Percentiles rank a stretch among this genome's conserved stretches.
Conservation (phyloP, 2,329 filamentous ascomycete species). For the Trichoderma atroviride region DNA sequence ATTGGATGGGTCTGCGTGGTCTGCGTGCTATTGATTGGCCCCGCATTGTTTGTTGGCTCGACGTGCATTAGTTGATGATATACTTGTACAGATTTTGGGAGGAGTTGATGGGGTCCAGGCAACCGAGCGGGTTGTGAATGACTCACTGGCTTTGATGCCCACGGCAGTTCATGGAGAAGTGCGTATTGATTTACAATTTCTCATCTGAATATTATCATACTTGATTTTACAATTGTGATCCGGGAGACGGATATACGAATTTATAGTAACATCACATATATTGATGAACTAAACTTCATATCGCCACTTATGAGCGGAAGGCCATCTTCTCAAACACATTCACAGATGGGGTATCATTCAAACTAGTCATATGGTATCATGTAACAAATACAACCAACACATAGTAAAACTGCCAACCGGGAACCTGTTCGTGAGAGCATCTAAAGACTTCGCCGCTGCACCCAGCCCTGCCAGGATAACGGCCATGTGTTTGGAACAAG, state of each 20-base stretch:
- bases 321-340: background rate
- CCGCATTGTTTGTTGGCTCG: background rate
- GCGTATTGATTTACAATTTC: too few species aligned
- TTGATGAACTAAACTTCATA: too few species aligned
- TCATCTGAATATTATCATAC: too few species aligned
- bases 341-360: background rate
- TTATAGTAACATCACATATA: too few species aligned
- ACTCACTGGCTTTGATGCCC: background rate
- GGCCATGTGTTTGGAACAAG: background rate
- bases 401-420: background rate
- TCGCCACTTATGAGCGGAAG: background rate
- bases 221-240: too few species aligned
- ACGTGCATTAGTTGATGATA: background rate
- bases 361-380: background rate
- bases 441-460: constrained; percentile 3
- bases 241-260: too few species aligned
- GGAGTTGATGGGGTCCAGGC: background rate
- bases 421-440: constrained; percentile 6
- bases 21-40: background rate
- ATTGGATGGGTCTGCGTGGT: background rate
- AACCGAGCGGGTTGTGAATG: background rate
- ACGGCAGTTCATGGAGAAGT: background rate
- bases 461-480: constrained; percentile 14
- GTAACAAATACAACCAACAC: background rate
- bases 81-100: background rate